Base-by-base conservation (phyloP, 2,329 filamentous ascomycete genomes). In the Metarhizium humberi region DNA sequence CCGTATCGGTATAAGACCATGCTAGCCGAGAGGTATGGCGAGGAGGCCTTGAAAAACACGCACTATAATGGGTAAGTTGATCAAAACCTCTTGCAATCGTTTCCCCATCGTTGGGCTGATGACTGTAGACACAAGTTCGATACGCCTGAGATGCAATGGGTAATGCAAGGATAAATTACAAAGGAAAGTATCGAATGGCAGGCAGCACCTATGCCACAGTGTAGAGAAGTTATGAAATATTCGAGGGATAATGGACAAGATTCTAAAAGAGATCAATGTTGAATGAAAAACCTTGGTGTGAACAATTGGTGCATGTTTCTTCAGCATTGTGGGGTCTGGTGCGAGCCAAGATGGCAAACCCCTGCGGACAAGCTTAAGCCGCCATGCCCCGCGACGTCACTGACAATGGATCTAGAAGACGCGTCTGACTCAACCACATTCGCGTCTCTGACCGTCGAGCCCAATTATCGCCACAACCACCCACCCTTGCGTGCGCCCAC, bases 1-100 rank as follows among this genome's bases (percentile, higher is more conserved):
- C 87, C 87, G 0, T 84, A 78, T 62, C 71, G 74, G 7, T 86
- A 84, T 63, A 75, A 78, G 57, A 78, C 50, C 0, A 75, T 86
- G 51, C 69, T 87, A 1, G 71, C 72, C 20, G 73, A 79, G 10
- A 82, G 86, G 62, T 87, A 86, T 60, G 70, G 77, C 4, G 64
- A 25, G 74, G 50, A 34, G 32, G 32, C 32, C 4, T 34, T 34
- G 32, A 34, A 25, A 4, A 25, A 25, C 1, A 25, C 25, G 25
- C 25, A 4, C 25, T 25, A 25, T 25, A 25, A 25, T 25, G 25
- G 25, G 25, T 25, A 4, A 25, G 25, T 25, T 25, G 25, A 25
- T 4, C 25, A 25, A 25, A 25, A 25, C 25, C 25, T 25, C 25
- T 25, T 25, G 25, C 25, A 25, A 25, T 25, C 3, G 4, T 25